Evolutionary conservation across 2,329 filamentous ascomycete genomes (phyloP), one percentile per base, ranked within the genome.

Genomic region (Magnaporthiopsis rhizophila): DNA sequence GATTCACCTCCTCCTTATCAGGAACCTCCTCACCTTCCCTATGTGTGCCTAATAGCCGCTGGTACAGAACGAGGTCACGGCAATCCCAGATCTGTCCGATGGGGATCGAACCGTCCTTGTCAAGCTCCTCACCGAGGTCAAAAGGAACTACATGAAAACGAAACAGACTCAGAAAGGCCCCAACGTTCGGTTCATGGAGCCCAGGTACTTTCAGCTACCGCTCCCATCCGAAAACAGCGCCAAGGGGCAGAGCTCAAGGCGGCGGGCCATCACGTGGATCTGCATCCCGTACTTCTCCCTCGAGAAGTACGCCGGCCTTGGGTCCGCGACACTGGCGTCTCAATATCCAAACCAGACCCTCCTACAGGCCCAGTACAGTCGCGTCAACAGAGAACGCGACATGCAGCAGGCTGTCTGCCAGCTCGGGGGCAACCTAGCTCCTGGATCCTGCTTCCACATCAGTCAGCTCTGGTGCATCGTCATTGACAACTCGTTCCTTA

Each of bases 201-300:
- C 79, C 1, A 70, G 70, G 28, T 72, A 70, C 26, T 68, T 79
- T n/a, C 74, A 79, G n/a, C 68, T 76, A 7, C 65, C 72, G 3
- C 70, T 80, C 4, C 66, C 69, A 1, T 63, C 64, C 0, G 68
- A 71, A 21, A 67, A 66, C 18, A 64, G 66, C 15, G n/a, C 65
- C 66, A 71, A 66, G 60, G 66, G 61, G 8, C 68, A 63, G 62
- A 62, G 53, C 61, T 66, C 12, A 62, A 67, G 62, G 2, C 65
- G 65, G 13, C 68, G 68, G 21, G 65, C 67, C 1, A 72, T 73
- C 0, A 74, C 73, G 26, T 82, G 79, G 79, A 67, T 81, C 3
- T 80, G 77, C 36, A 69, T 82, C 18, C 81, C 81, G 0, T 82
- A 81, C 66, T 81, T 83, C 66, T 74, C 74, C 2, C 72, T 82